phyloP scores from a whole-genome alignment of 2,329 filamentous ascomycete species.

The Tolypocladium paradoxum region DNA sequence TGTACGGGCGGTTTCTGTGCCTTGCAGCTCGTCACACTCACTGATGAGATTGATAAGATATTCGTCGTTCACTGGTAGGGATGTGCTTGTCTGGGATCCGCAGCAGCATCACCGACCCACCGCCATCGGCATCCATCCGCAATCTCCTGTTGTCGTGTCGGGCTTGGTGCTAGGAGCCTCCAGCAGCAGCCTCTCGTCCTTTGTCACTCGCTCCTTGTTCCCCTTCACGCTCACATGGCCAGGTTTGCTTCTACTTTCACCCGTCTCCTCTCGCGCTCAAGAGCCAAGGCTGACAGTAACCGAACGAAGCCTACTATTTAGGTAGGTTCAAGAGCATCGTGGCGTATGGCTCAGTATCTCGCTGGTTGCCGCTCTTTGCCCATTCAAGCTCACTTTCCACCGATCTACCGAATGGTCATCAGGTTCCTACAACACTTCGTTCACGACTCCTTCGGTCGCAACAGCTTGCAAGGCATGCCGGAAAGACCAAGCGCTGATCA shows the following conservation, averaged over 20 bases:
- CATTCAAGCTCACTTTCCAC: neutral
- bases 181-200: neutral
- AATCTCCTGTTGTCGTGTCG: neutral
- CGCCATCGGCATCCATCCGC: neutral
- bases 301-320: neutral
- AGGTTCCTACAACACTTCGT: neutral
- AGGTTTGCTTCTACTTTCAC: neutral
- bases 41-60: constrained; percentile 1
- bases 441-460: no score
- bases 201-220: no score
- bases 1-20: neutral
- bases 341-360: no score
- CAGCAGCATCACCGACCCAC: neutral
- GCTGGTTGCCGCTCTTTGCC: no score
- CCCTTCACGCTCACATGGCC: neutral
- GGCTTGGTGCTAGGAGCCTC: neutral
- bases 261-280: neutral
- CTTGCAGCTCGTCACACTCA: neutral
- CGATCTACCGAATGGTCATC: neutral
- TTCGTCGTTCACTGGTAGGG: neutral
- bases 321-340: no score
- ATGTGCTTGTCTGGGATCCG: neutral
- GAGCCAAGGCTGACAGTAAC: neutral
- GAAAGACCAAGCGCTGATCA: no score
- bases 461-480: no score